A percentile compares a stretch with the other conserved stretches of the same genome.
phyloP scores from a whole-genome alignment of 768 basidiomycete species.

The Tylopilus sp. region DNA sequence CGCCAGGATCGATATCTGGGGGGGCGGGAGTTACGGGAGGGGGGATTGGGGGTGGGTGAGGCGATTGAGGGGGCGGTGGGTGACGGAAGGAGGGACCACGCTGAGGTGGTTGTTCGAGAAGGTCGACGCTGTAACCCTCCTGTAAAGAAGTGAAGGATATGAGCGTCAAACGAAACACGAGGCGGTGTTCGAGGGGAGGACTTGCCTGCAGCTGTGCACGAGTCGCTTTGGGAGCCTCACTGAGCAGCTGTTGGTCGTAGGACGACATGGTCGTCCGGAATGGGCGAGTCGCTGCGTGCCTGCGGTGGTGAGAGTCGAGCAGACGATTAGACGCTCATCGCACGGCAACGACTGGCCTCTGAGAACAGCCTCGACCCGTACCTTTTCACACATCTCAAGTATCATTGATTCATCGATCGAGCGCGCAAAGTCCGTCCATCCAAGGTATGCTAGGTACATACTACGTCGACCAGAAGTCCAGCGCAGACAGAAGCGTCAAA shows the following conservation, averaged over 20 bases:
- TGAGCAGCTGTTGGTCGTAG: constrained; percentile 41
- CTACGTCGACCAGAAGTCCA: background rate
- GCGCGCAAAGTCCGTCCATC: background rate
- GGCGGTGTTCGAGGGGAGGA: constrained; percentile 21
- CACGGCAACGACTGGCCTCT: background rate
- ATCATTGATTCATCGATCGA: background rate
- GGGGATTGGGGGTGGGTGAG: constrained; percentile 13
- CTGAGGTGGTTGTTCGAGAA: constrained; percentile 31
- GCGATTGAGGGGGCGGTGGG: constrained; percentile 12
- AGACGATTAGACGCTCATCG: constrained; percentile 18
- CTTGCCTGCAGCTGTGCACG: constrained; percentile 42
- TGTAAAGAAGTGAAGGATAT: constrained; percentile 14
- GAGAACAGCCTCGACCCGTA: constrained; percentile 26
- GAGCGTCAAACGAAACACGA: background rate
- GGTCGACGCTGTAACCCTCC: constrained; percentile 54
- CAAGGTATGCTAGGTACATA: background rate
- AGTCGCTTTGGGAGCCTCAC: constrained; percentile 40
- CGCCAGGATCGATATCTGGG: constrained; percentile 11
- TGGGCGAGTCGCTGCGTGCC: background rate
- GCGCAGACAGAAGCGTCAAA: too few species aligned
- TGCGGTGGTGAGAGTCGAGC: background rate
- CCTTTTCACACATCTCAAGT: constrained; percentile 12
- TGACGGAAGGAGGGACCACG: constrained; percentile 21
- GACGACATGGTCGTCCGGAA: constrained; percentile 22
- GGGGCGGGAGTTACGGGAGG: constrained; percentile 6